Conservation (phyloP, 208 protist genomes). For the Leishmania tropica region DNA sequence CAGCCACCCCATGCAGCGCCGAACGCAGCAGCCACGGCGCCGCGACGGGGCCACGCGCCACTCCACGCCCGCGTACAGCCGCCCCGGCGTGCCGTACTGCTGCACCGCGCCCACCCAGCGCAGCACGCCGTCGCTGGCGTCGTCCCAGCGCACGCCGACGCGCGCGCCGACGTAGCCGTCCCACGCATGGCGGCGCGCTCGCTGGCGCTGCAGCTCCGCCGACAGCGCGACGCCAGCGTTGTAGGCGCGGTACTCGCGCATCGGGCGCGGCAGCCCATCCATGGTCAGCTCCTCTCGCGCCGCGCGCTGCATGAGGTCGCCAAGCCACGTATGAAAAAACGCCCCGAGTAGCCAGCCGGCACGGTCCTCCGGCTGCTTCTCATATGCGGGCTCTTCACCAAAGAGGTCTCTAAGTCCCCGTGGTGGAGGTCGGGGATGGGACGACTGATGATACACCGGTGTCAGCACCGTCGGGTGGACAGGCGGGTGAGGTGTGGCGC, state of each 20-base stretch:
- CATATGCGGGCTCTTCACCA: conserved; percentile 27
- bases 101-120: conserved; percentile 57
- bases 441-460: no score
- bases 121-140: conserved; percentile 36
- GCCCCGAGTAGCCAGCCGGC: not conserved
- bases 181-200: conserved; percentile 36
- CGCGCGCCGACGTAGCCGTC: conserved; percentile 35
- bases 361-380: conserved; percentile 30
- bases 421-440: no score
- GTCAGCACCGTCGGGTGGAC: no score
- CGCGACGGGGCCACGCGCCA: conserved; percentile 39
- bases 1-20: not conserved
- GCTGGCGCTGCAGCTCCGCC: conserved; percentile 31
- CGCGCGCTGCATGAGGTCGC: conserved; percentile 34
- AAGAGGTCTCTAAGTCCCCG: not conserved
- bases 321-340: not conserved
- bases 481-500: no score
- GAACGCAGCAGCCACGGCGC: conserved; percentile 5
- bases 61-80: conserved; percentile 61
- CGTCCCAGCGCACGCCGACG: conserved; percentile 29
- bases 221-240: conserved; percentile 29
- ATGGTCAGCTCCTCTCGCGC: conserved; percentile 33
- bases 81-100: conserved; percentile 33
- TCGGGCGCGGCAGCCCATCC: conserved; percentile 34
- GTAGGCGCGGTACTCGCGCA: conserved; percentile 10